Base-by-base conservation (phyloP, 305 asterid species). In the Rubia balearica region DNA sequence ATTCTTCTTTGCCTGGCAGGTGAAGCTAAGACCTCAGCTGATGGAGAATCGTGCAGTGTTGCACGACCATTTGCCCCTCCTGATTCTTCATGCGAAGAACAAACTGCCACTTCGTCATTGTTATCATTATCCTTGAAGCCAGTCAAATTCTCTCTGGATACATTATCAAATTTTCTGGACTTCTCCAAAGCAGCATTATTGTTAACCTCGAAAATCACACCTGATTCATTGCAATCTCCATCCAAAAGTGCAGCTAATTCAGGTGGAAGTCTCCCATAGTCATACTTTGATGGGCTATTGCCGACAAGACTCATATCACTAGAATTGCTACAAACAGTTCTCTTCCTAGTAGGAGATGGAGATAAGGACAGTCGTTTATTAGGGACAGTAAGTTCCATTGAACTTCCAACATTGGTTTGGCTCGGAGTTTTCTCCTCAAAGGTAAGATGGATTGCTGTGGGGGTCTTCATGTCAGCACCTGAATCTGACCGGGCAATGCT, bases 261-360 rank as follows among this genome's bases (percentile, higher is more conserved):
- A 69, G 97, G 96, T 72, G 96, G 80, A 73, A 88, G 76, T 77
- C 78, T 87, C 65, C 79, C 97, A 55, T 83, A 92, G 77, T 92
- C 90, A 83, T 88, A 92, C 84, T 78, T 81, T 69, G 81, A 78
- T 51, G 81, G 81, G 75, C 82, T 84, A 62, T 88, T 90, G 79
- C 83, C 91, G 70, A 88, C 86, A 74, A 92, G 89, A 84, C 96
- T 95, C 99, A 95, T 95, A 76, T 87, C 96, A 82, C 84, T 87
- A 75, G 94, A 85, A 78, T 76, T 85, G 72, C 81, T 76, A 75
- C 73, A 65, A 65, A 82, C 85, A 77, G 87, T 86, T 75, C 70
- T 69, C 75, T 86, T 85, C 68, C 78, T 69, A 63, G 55, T 73
- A 62, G 86, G 83, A 49, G 80, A 61, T 70, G 77, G 75, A 64